Evolutionary conservation across 768 basidiomycete species (phyloP), one percentile per base, ranked within the genome.

Genomic region (Leccinum disarticulatum): DNA sequence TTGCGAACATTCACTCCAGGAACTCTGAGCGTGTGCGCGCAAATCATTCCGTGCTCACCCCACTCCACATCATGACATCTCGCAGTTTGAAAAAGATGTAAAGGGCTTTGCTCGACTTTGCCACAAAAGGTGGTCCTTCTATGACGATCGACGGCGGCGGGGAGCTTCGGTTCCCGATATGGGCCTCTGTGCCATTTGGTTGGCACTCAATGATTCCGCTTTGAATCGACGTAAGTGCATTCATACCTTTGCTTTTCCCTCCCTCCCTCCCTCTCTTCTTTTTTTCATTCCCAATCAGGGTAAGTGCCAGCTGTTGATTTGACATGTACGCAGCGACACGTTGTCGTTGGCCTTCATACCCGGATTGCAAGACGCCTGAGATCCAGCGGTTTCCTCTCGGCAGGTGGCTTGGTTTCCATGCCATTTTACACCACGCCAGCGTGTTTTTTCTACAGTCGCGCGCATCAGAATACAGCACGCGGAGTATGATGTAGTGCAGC

Each of bases 141-240:
- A 59, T 55, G 54, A 54, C 58, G 70, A 70, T 70, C 70, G 63
- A 66, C 66, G 55, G 51, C 66, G 56, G 48, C 50, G 49, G 43
- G 43, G 66, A 70, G 61, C 63, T 70, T 65, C 63, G 61, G 66
- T 70, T 63, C 70, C 64, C 64, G 62, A 68, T 64, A 50, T 56
- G 43, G 25, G 61, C 50, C 70, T 50, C n/a, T 56, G 27, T 46
- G 22, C 54, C 55, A 46, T 61, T 43, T 43, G n/a, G 41, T n/a
- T 55, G 48, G 54, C 2, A 43, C 38, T 50, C 48, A 56, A 41
- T 62, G 22, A 22, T 1, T 57, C 46, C 41, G 61, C 60, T 61
- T 55, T 33, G 43, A 28, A 53, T 60, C 58, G 57, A 65, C 56
- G 58, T 60, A 63, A 61, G 54, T 61, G 52, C 54, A 43, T 52